phyloP scores from a whole-genome alignment of 768 basidiomycete species.

The Rhizopogon vinicolor region DNA sequence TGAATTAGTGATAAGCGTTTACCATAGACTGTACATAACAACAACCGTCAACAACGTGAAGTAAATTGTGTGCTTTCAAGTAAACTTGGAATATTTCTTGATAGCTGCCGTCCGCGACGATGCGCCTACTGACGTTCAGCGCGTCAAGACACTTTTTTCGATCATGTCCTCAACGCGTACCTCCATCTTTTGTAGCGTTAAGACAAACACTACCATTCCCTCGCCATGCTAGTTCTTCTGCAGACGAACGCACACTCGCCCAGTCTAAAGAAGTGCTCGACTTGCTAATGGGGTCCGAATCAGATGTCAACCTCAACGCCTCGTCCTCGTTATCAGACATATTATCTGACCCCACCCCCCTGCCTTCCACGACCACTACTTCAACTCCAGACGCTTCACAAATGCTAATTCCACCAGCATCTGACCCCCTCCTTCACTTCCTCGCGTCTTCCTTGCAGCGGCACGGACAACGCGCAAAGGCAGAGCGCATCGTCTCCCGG shows the following conservation, averaged over 20 bases:
- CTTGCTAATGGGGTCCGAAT: constrained; percentile 19
- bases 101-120: background rate
- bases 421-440: constrained; percentile 70
- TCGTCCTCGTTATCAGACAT: background rate
- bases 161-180: background rate
- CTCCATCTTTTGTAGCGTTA: background rate
- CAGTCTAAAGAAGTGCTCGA: constrained; percentile 19
- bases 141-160: background rate
- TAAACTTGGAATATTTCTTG: background rate
- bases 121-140: background rate
- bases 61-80: background rate
- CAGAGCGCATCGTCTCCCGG: constrained; percentile 49
- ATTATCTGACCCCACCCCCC: background rate
- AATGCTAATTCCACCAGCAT: constrained; percentile 64
- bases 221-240: constrained; percentile 12
- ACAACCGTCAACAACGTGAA: background rate
- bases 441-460: constrained; percentile 57
- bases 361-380: background rate
- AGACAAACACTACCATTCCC: background rate
- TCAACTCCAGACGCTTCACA: background rate
- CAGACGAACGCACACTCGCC: constrained; percentile 17
- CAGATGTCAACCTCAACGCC: constrained; percentile 11
- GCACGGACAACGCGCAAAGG: constrained; percentile 62
- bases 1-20: too few species aligned
- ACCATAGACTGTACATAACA: background rate